phyloP scores from a whole-genome alignment of 257 asterid species.

The Fraxinus cuspidata region DNA sequence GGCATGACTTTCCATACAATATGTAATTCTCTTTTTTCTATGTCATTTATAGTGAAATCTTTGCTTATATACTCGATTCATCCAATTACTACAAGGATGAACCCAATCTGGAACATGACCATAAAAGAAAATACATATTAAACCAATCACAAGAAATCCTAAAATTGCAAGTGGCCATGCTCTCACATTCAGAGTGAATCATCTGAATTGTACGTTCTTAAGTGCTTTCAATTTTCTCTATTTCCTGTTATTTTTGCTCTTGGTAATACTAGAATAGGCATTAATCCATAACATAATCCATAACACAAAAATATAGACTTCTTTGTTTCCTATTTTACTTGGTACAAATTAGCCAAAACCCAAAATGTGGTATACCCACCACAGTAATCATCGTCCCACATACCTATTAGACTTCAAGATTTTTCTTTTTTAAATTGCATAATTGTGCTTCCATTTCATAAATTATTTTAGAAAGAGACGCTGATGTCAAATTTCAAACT shows the following conservation, averaged over 20 bases:
- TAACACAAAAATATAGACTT: background rate
- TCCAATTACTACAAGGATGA: background rate
- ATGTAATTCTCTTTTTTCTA: too few species aligned
- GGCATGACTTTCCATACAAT: too few species aligned
- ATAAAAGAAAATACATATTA: conserved; percentile 14
- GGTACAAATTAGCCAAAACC: background rate
- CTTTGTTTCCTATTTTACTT: background rate
- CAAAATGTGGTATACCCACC: background rate
- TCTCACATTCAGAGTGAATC: background rate
- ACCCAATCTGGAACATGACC: conserved; percentile 1
- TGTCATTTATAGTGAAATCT: too few species aligned
- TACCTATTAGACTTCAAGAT: background rate
- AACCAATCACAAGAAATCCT: conserved; percentile 11
- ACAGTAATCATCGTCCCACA: background rate
- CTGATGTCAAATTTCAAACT: background rate
- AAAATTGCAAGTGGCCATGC: background rate
- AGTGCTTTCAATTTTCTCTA: background rate
- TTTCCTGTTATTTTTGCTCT: background rate
- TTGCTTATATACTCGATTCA: too few species aligned
- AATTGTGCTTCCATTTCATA: background rate
- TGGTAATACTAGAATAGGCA: too few species aligned
- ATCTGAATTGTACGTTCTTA: background rate
- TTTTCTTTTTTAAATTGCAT: background rate
- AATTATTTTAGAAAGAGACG: background rate
- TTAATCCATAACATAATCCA: background rate